Conservation (phyloP, 768 basidiomycete genomes). For the Leccinum uliginosum region DNA sequence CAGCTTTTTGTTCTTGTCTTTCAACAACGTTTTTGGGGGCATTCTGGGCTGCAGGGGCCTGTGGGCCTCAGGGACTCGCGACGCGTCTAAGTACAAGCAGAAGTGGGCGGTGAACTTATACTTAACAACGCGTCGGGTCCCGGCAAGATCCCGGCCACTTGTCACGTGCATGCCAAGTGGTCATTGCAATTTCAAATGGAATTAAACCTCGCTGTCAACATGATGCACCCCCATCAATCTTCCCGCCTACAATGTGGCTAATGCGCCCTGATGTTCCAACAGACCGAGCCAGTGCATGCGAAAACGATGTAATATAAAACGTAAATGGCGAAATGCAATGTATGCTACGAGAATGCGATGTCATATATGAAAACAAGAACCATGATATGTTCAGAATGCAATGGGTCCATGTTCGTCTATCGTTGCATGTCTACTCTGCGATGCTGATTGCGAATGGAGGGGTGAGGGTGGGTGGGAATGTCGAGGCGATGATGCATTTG, state of each 20-base stretch:
- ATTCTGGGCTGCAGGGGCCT: conserved; percentile 10
- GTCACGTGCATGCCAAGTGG: not conserved
- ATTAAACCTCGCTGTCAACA: not conserved
- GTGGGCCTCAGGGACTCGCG: not conserved
- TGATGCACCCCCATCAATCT: not conserved
- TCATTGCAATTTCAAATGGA: not conserved
- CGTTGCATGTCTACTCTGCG: conserved; percentile 31
- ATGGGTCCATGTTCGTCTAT: conserved; percentile 26
- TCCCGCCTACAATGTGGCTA: conserved; percentile 2
- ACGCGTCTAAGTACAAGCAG: not conserved
- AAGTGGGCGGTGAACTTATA: not conserved
- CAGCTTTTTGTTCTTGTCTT: conserved; percentile 27
- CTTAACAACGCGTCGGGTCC: conserved; percentile 5
- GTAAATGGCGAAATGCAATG: conserved; percentile 6
- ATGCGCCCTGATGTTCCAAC: not conserved
- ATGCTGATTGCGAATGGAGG: conserved; percentile 21
- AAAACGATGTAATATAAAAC: conserved; percentile 3
- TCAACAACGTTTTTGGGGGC: conserved; percentile 12
- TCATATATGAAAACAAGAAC: not conserved
- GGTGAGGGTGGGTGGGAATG: conserved; percentile 31
- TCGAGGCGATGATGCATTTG: conserved; percentile 27
- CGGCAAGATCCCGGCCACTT: not conserved
- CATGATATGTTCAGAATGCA: conserved; percentile 12
- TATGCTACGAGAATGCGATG: conserved; percentile 4
- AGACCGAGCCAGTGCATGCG: not conserved